Base-by-base conservation (phyloP, 2,329 filamentous ascomycete species). In the Pseudogymnoascus sp. region DNA sequence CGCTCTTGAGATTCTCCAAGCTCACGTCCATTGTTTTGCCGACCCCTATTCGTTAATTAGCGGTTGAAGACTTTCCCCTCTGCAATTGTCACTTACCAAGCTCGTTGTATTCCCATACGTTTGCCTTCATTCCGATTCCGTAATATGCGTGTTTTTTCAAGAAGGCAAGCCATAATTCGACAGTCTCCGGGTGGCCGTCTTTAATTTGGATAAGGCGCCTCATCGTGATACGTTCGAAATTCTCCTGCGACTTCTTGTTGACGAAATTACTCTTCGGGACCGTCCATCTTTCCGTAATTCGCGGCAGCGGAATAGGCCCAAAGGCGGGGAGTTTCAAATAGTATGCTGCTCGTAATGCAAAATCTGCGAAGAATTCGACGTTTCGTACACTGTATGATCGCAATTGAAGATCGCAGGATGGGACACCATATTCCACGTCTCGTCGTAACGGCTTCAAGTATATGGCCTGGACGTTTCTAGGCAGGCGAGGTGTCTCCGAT, bases 71-170 rank as follows among this genome's bases (percentile, higher is more conserved):
- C 19, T 31, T 40, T 4, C 6, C 15, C 21, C 19, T 17, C 10
- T 15, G 47, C 31, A 67, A 13, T 61, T n/a, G 35, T 47, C 68
- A 67, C 76, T 67, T 82, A 89, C 89, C 87, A 65, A 93, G 74
- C 64, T 83, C 83, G 71, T 89, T 86, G 76, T 91, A 93, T 73
- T 96, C 91, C 87, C 90, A 99, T 60, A 97, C 84, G 74, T 99
- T 97, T 62, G 95, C 95, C 82, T 99, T 99, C 92, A 99, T 96
- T 71, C 95, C 95, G 42, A 97, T 88, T n/a, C 95, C 95, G 69
- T 96, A 90, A 74, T 95, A 96, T 44, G 92, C 90, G 74, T 97
- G 89, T 77, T 96, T 96, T 72, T 90, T 85, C 73, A 99, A 76
- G 74, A 96, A 97, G 0, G 91, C 92, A 64, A 99, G 79, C 95